phyloP scores from a whole-genome alignment of 1,284 basidiomycete species.

The Marasmius sp. region DNA sequence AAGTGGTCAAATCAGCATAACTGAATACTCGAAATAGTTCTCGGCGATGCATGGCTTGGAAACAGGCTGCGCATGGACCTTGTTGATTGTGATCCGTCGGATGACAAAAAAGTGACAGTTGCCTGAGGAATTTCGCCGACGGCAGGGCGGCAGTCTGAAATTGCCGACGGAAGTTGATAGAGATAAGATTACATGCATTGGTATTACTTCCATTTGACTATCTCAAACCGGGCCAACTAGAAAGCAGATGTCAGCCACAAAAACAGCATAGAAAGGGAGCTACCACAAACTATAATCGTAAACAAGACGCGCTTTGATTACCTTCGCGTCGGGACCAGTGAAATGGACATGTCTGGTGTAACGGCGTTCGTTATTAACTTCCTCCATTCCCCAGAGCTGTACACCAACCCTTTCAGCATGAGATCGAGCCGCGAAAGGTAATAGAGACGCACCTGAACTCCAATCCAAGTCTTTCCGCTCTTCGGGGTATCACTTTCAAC shows the following conservation, averaged over 20 bases:
- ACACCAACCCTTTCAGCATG: not conserved
- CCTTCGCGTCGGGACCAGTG: constrained; percentile 59
- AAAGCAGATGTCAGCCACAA: no score
- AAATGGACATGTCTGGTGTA: constrained; percentile 65
- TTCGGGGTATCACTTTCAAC: constrained; percentile 54
- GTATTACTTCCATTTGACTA: not conserved
- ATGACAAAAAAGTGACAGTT: no score
- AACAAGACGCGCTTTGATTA: constrained; percentile 56
- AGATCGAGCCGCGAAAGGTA: not conserved
- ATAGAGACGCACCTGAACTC: constrained; percentile 43
- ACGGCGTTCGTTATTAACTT: constrained; percentile 43
- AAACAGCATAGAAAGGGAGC: no score
- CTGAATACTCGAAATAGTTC: not conserved
- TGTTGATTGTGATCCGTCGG: not conserved
- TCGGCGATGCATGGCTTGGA: not conserved
- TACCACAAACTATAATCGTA: constrained; percentile 57
- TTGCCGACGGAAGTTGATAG: no score
- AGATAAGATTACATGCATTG: no score
- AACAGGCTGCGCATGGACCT: not conserved
- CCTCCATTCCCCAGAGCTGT: constrained; percentile 66
- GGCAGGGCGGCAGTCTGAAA: no score
- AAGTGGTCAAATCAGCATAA: not conserved
- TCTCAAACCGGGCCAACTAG: not conserved
- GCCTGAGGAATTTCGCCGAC: no score
- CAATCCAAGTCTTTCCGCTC: constrained; percentile 53